A percentile compares a stretch with the other conserved stretches of the same genome.
phyloP scores from a whole-genome alignment of 306 rosid species.

The Lablab purpureus region DNA sequence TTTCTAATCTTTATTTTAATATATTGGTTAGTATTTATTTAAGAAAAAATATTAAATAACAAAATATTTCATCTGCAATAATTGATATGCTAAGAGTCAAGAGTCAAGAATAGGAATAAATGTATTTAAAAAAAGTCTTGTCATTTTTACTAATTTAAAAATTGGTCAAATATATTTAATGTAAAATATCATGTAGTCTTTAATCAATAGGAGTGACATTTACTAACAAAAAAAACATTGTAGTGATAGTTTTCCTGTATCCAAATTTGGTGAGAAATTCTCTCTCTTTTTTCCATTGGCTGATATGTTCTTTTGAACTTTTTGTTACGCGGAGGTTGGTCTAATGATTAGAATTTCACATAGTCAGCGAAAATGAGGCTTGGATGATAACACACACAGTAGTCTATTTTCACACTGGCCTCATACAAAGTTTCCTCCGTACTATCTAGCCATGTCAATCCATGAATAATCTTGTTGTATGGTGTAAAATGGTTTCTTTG shows the following conservation, averaged over 20 bases:
- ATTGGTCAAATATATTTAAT: neutral
- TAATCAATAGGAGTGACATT: neutral
- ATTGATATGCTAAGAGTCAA: too few species aligned
- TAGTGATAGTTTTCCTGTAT: conserved; percentile 34
- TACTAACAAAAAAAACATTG: neutral
- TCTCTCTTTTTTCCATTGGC: conserved; percentile 54
- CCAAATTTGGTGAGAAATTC: neutral
- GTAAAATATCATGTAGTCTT: neutral
- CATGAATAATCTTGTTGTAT: conserved; percentile 36
- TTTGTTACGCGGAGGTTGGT: conserved; percentile 72
- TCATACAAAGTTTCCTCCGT: neutral
- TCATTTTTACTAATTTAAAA: too few species aligned
- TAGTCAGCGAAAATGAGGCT: conserved; percentile 61
- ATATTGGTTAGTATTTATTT: too few species aligned
- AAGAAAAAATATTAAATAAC: too few species aligned
- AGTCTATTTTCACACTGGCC: conserved; percentile 54
- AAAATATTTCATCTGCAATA: too few species aligned
- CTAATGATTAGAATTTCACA: conserved; percentile 66
- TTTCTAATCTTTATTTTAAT: too few species aligned
- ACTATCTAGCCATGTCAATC: neutral
- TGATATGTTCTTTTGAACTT: conserved; percentile 48
- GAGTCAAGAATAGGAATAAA: too few species aligned
- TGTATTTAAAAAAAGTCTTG: too few species aligned
- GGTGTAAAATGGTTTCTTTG: too few species aligned
- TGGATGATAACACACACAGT: neutral